Evolutionary conservation across 495 filamentous ascomycete species (phyloP).

Genomic region (Talaromyces adpressus): DNA sequence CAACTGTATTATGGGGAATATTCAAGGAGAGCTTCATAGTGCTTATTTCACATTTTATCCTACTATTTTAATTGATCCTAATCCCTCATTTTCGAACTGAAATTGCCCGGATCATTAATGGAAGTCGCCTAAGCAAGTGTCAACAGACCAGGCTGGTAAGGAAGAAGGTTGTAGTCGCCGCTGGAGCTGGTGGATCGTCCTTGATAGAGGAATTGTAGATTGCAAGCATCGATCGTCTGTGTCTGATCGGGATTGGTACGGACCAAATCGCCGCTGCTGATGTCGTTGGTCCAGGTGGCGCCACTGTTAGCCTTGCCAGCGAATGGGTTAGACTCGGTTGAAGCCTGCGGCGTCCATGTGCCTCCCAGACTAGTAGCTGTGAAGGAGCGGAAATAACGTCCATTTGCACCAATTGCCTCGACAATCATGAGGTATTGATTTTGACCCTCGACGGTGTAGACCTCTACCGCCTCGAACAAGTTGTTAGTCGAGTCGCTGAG

Average conservation of each 20-base stretch:
- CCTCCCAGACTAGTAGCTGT: slow-evolving; percentile 47
- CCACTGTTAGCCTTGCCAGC: slow-evolving; percentile 51
- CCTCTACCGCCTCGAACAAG: slow-evolving; percentile 57
- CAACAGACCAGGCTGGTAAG: too few relatives aligned
- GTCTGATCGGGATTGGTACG: slow-evolving; percentile 48
- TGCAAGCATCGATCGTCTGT: slow-evolving; percentile 48
- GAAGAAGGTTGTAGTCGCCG: slow-evolving; percentile 24
- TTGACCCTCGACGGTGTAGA: slow-evolving; percentile 50
- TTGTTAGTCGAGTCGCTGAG: slow-evolving; percentile 45
- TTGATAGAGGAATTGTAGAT: slow-evolving; percentile 50
- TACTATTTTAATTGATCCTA: too few relatives aligned
- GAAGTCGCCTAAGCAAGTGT: too few relatives aligned
- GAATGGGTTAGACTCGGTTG: slow-evolving; percentile 46
- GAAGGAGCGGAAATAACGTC: slow-evolving; percentile 56
- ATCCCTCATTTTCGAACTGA: too few relatives aligned
- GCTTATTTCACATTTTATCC: too few relatives aligned
- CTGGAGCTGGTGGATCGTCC: slow-evolving; percentile 30
- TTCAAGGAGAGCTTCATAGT: too few relatives aligned
- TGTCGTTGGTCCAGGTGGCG: slow-evolving; percentile 57
- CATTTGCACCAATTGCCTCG: slow-evolving; percentile 49
- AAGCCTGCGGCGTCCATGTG: slow-evolving; percentile 46
- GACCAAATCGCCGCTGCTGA: slow-evolving; percentile 56
- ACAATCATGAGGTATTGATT: slow-evolving; percentile 55
- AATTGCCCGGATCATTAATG: not conserved
- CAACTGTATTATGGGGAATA: too few relatives aligned